Base-by-base conservation (phyloP, 768 basidiomycete species). In the Sporobolomyces phaffii region DNA sequence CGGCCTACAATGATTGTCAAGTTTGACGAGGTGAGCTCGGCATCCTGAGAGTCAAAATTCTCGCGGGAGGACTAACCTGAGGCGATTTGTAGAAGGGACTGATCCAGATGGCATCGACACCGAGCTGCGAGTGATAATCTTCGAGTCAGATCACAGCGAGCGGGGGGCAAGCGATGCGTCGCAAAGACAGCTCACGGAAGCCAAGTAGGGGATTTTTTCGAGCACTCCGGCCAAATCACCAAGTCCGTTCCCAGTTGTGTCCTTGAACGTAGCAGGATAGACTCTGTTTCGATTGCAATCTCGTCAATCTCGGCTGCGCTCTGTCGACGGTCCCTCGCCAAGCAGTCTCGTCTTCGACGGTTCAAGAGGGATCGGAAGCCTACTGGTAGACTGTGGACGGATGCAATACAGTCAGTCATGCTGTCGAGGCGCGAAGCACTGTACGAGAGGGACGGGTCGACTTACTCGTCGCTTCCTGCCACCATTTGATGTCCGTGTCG, bases 41-140 rank as follows among this genome's bases (percentile, higher is more conserved):
- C n/a, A n/a, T n/a, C n/a, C n/a, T n/a, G n/a, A n/a, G n/a, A n/a
- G n/a, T n/a, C n/a, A n/a, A n/a, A n/a, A n/a, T n/a, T n/a, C n/a
- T n/a, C 22, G 17, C 5, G 15, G 14, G 34, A 26, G n/a, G 17
- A 40, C 33, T 34, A 14, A 34, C 43, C 31, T 58, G 56, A n/a
- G 86, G 87, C 2, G 83, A 84, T 59, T 81, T 80, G 77, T 87
- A 89, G 45, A 89, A 87, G 13, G 87, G 86, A 6, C 81, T 83
- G 20, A 89, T 80, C 87, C 87, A 89, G 20, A 88, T 73, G 0
- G 85, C 45, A 29, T 64, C 63, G 53, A 68, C 28, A 3, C 70
- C 72, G 4, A 90, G 80, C 51, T 83, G 81, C n/a, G n/a, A n/a
- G n/a, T n/a, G n/a, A n/a, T n/a, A n/a, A n/a, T n/a, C n/a, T n/a